Conservation (phyloP, 1,284 basidiomycete genomes). For the Cryptococcus wingfieldii region DNA sequence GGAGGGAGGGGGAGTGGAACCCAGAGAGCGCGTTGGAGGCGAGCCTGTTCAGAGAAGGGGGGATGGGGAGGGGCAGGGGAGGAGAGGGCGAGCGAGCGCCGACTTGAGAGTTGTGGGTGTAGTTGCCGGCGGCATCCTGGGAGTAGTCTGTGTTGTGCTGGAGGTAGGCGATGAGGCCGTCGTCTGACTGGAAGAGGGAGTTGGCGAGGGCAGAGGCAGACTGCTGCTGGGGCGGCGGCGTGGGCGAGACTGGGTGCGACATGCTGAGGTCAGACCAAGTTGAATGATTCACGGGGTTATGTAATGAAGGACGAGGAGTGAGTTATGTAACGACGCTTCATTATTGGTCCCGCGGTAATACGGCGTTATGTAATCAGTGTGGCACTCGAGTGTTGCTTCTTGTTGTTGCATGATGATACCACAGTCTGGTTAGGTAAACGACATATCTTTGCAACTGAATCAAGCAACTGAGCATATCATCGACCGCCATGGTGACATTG, state of each 20-base stretch:
- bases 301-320: not conserved
- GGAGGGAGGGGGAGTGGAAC: slow-evolving; percentile 3
- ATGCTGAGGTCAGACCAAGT: not conserved
- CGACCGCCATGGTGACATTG: too few relatives aligned
- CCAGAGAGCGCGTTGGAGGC: slow-evolving; percentile 3
- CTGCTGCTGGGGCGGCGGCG: too few relatives aligned
- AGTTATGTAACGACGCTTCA: not conserved
- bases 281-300: not conserved
- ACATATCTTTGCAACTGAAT: too few relatives aligned
- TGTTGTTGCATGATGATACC: too few relatives aligned
- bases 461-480: too few relatives aligned
- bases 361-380: too few relatives aligned
- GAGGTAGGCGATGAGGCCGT: not conserved
- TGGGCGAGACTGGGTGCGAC: not conserved
- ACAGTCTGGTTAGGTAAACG: too few relatives aligned
- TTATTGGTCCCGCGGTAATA: too few relatives aligned
- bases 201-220: too few relatives aligned
- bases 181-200: not conserved
- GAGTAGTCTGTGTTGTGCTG: not conserved
- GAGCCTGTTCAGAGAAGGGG: slow-evolving; percentile 4
- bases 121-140: not conserved
- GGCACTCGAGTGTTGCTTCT: too few relatives aligned
- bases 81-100: slow-evolving; percentile 1
- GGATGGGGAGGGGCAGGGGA: slow-evolving; percentile 12
- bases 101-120: not conserved